These are phyloP conservation scores for Candida orba DNA, from an alignment of 805 yeast genomes.

Conservation along the genomic window DNA sequence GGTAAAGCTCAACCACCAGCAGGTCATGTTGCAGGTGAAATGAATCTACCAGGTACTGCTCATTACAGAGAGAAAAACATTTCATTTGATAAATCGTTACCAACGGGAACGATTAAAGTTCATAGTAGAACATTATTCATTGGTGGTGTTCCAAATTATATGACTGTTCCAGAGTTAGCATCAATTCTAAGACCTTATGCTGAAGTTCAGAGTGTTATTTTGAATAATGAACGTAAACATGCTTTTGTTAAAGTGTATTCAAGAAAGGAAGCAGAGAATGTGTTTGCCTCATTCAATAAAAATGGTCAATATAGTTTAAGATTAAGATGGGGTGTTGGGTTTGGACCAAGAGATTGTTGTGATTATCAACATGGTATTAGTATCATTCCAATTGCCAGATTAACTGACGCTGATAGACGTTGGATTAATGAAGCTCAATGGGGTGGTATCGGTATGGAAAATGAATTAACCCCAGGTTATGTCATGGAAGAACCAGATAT, in stretches of 20 bases:
- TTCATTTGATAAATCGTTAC: constrained; percentile 60
- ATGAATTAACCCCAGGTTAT: constrained; percentile 67
- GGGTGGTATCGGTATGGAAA: constrained; percentile 91
- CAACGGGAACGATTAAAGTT: constrained; percentile 76
- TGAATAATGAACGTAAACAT: constrained; percentile 85
- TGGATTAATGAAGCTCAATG: constrained; percentile 90
- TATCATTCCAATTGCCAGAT: constrained; percentile 75
- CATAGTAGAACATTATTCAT: constrained; percentile 85
- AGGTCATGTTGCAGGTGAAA: constrained; percentile 44
- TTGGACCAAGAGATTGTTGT: constrained; percentile 97
- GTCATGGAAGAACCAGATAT: constrained; percentile 96
- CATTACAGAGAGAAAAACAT: constrained; percentile 74
- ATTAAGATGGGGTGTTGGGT: constrained; percentile 98
- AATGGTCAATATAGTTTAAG: constrained; percentile 59
- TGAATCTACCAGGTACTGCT: constrained; percentile 61
- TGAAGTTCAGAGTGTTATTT: constrained; percentile 83
- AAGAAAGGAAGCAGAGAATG: constrained; percentile 83
- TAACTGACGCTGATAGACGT: constrained; percentile 88
- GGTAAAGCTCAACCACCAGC: constrained; percentile 23
- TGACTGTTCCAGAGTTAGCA: constrained; percentile 70
- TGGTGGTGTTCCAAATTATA: constrained; percentile 84
- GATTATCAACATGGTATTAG: constrained; percentile 89
- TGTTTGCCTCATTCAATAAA: constrained; percentile 63
- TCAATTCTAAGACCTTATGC: constrained; percentile 75
- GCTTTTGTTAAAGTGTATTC: constrained; percentile 94